These are phyloP conservation scores for Fusarium penzigii DNA, from an alignment of 2,329 filamentous ascomycete species.

Conservation along the genomic window DNA sequence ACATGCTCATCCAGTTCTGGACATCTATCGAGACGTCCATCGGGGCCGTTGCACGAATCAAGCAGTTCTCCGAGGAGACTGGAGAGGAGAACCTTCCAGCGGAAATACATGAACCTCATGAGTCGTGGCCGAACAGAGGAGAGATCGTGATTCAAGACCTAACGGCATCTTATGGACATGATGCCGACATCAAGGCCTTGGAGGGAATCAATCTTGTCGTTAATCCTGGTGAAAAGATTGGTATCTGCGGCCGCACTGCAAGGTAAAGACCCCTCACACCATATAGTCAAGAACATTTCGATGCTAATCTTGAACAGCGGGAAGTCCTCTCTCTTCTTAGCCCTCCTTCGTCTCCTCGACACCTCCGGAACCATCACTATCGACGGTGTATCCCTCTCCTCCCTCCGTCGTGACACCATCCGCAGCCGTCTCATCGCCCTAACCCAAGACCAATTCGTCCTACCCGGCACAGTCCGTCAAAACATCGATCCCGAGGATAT, in stretches of 20 bases:
- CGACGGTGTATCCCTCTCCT: constrained; percentile 44
- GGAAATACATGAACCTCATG: constrained; percentile 21
- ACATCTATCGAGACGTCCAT: constrained; percentile 41
- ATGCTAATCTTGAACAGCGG: constrained; percentile 37
- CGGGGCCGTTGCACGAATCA: constrained; percentile 37
- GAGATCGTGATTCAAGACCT: constrained; percentile 29
- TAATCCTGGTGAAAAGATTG: constrained; percentile 47
- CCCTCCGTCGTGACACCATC: constrained; percentile 43
- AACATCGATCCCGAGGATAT: constrained; percentile 46
- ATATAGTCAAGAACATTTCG: constrained; percentile 3
- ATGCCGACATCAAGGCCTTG: constrained; percentile 19
- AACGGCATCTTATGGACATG: constrained; percentile 29
- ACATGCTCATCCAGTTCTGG: constrained; percentile 38
- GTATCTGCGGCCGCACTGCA: constrained; percentile 53
- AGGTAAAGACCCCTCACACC: constrained; percentile 13
- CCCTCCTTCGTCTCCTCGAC: constrained; percentile 51
- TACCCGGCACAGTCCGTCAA: constrained; percentile 46
- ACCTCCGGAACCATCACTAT: constrained; percentile 40
- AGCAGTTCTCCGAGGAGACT: constrained; percentile 33
- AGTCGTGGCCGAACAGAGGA: constrained; percentile 34
- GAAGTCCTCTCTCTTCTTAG: constrained; percentile 50
- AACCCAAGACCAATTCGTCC: constrained; percentile 51
- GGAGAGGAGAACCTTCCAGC: constrained; percentile 26
- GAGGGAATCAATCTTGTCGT: constrained; percentile 25
- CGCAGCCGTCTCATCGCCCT: constrained; percentile 47